A percentile compares a stretch with the other conserved stretches of the same genome.
These are phyloP conservation scores for Phylloporus sp. DNA, from an alignment of 1,284 basidiomycete species.

Conservation along the genomic window DNA sequence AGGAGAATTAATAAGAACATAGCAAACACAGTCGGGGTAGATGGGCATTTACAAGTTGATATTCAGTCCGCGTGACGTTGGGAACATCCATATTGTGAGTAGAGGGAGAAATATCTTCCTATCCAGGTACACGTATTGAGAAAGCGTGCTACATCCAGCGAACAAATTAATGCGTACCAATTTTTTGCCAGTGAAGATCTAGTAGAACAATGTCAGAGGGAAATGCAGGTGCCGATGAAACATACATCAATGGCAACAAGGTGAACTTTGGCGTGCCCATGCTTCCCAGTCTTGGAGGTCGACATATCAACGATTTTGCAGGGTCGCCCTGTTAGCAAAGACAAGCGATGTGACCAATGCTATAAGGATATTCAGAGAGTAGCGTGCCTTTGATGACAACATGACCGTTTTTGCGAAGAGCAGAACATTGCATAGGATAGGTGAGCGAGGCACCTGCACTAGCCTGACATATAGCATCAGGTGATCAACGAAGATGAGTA, in stretches of 20 bases:
- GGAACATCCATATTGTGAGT: slow-evolving; percentile 99
- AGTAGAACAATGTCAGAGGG: slow-evolving; percentile 8
- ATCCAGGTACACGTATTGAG: slow-evolving; percentile 20
- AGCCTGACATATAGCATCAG: slow-evolving; percentile 47
- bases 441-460: slow-evolving; percentile 86
- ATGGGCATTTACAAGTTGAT: slow-evolving; percentile 74
- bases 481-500: slow-evolving; percentile 24
- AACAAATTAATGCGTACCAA: slow-evolving; percentile 45
- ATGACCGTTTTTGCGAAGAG: slow-evolving; percentile 93
- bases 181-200: slow-evolving; percentile 98
- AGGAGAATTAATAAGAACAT: slow-evolving; percentile 10
- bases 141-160: background rate
- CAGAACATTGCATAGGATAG: slow-evolving; percentile 97
- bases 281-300: slow-evolving; percentile 99
- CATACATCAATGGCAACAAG: slow-evolving; percentile 95
- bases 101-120: slow-evolving; percentile 99
- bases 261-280: slow-evolving; percentile 99
- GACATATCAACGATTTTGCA: slow-evolving; percentile 99
- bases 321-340: slow-evolving; percentile 68
- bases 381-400: slow-evolving; percentile 91
- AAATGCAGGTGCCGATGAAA: slow-evolving; percentile 24
- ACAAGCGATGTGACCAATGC: background rate
- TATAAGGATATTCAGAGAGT: background rate
- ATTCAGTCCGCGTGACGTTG: slow-evolving; percentile 92
- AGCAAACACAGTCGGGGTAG: slow-evolving; percentile 4